phyloP scores from a whole-genome alignment of 1,284 basidiomycete genomes.

The Earliella scabrosa region DNA sequence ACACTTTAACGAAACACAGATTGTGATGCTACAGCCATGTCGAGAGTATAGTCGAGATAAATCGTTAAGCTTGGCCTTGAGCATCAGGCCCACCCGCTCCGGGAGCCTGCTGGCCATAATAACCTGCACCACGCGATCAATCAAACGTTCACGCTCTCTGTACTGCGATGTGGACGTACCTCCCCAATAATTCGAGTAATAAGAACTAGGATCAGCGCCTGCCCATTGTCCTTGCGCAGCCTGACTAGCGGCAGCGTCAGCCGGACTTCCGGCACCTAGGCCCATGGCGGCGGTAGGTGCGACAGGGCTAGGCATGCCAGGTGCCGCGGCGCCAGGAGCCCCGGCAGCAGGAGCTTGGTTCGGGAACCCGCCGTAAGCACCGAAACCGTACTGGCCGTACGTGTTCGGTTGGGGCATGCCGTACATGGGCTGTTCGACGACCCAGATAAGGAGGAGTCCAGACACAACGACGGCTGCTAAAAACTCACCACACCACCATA shows the following conservation, averaged over 20 bases:
- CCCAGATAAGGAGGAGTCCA: too few relatives aligned
- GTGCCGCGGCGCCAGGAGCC: constrained; percentile 62
- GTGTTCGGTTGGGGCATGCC: constrained; percentile 82
- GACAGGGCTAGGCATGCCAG: constrained; percentile 70
- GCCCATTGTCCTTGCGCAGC: constrained; percentile 75
- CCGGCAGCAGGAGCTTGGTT: constrained; percentile 63
- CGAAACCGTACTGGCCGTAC: constrained; percentile 82
- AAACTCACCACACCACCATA: constrained; percentile 74
- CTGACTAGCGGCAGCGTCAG: constrained; percentile 56
- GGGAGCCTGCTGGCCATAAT: constrained; percentile 74
- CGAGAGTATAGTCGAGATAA: constrained; percentile 18
- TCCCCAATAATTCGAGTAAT: constrained; percentile 85
- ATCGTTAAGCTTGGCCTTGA: constrained; percentile 60
- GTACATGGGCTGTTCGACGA: constrained; percentile 72
- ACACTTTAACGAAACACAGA: constrained; percentile 31
- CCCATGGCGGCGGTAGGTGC: constrained; percentile 57
- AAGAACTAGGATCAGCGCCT: constrained; percentile 67
- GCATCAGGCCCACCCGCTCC: constrained; percentile 57
- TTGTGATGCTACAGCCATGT: constrained; percentile 29
- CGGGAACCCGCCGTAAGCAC: constrained; percentile 74
- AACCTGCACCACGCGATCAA: constrained; percentile 49
- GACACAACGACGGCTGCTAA: too few relatives aligned
- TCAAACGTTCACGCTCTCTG: too few relatives aligned
- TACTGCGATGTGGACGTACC: too few relatives aligned
- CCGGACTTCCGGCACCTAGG: constrained; percentile 55